These are phyloP conservation scores for Calamus simplicifolius DNA, from an alignment of 176 grass and related monocot species.

Conservation along the genomic window DNA sequence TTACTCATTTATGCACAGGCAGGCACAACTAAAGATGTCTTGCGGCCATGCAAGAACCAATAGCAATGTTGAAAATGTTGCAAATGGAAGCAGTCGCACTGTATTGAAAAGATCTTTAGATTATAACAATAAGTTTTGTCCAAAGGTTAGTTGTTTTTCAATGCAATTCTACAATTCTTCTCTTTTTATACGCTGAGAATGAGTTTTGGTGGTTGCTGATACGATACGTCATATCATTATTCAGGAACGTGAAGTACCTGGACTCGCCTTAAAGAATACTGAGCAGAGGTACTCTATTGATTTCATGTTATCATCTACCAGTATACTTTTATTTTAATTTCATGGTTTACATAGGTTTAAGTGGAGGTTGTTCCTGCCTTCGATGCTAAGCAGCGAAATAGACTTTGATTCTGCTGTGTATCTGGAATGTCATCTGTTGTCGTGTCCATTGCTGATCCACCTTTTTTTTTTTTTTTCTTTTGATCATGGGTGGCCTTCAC, in stretches of 20 bases:
- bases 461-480: too few relatives aligned
- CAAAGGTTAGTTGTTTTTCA: slow-evolving; percentile 1
- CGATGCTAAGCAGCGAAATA: too few relatives aligned
- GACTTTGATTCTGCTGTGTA: too few relatives aligned
- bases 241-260: slow-evolving; percentile 15
- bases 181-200: too few relatives aligned
- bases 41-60: slow-evolving; percentile 11
- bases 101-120: slow-evolving; percentile 8
- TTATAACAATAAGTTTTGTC: not conserved
- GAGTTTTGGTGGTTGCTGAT: slow-evolving; percentile 1
- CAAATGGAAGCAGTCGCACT: slow-evolving; percentile 4
- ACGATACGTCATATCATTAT: slow-evolving; percentile 2
- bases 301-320: too few relatives aligned
- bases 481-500: too few relatives aligned
- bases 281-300: slow-evolving; percentile 12
- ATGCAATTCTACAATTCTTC: not conserved
- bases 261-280: not conserved
- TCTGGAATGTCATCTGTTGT: too few relatives aligned
- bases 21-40: slow-evolving; percentile 4
- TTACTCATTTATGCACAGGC: not conserved
- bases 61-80: slow-evolving; percentile 3
- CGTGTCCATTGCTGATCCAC: too few relatives aligned
- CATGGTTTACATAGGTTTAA: too few relatives aligned
- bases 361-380: too few relatives aligned
- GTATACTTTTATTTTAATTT: too few relatives aligned